Base-by-base conservation (phyloP, 805 yeast species). In the Millerozyma miso region DNA sequence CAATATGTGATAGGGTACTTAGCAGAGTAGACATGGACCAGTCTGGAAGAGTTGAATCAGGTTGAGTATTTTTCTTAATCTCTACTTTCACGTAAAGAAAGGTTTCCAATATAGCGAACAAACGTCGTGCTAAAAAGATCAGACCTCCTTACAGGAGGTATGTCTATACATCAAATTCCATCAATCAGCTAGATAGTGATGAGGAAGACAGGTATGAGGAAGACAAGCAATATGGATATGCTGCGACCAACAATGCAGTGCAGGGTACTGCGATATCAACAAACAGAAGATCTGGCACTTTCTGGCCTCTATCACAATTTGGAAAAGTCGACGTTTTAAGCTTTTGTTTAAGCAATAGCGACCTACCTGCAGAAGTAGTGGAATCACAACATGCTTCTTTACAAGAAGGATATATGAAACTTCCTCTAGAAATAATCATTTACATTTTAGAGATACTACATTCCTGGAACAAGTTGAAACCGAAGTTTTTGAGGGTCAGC, bases 111-210 rank as follows among this genome's bases (percentile, higher is more conserved):
- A 89, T 89, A 83, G 97, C 89, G 29, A 89, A 89, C 65, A 89
- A 88, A 63, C 67, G 90, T 56, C 76, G 97, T 60, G 89, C 96
- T 8, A 85, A 84, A 71, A 85, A 89, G 72, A 71, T 76, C 37
- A 81, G 83, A 48, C 88, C 89, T 43, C 89, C 90, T 4, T 89
- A 86, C 65, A 75, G 81, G 62, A 77, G 83, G 61, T 88, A 87
- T 60, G 88, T 77, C 37, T 80, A 79, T 52, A 73, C 77, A 26
- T 69, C 73, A 19, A 60, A 54, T 49, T 56, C 52, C 39, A 54
- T 60, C 4, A 58, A 51, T 29, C 54, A 44, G 17, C 51, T 52
- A 34, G 49, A 54, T 38, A 54, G 61, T 38, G 60, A 56, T 34
- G 68, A 62, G 31, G 62, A 55, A 18, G 55, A 48, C 14, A 23